phyloP scores from a whole-genome alignment of 176 grass and related monocot species.

The Aegilops bicornis region DNA sequence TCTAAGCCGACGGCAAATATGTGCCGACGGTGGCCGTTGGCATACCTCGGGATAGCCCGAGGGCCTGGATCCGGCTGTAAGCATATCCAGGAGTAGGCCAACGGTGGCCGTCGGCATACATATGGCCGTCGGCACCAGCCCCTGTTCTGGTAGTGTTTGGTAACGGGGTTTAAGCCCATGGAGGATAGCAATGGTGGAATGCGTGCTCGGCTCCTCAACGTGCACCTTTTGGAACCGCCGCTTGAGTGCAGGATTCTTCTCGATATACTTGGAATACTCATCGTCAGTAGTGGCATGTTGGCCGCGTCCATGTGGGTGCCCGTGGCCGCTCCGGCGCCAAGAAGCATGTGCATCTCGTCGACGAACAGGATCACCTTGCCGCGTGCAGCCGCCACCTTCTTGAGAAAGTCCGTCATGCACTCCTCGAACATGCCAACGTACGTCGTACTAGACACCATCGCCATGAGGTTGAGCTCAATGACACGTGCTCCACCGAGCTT shows the following conservation, averaged over 20 bases:
- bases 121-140: no score
- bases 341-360: slow-evolving; percentile 1
- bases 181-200: not conserved
- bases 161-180: not conserved
- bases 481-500: not conserved
- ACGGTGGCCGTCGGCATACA: no score
- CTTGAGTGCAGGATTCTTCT: not conserved
- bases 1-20: no score
- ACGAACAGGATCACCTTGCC: not conserved
- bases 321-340: not conserved
- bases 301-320: not conserved
- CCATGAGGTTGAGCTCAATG: not conserved
- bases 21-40: no score
- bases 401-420: not conserved
- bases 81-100: no score
- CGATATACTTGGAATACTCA: not conserved
- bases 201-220: not conserved
- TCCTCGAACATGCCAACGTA: not conserved
- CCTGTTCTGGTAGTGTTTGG: not conserved
- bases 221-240: not conserved
- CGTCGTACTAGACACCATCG: not conserved
- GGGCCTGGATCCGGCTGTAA: no score
- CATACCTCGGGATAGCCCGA: no score
- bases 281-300: not conserved
- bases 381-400: not conserved